These are phyloP conservation scores for Fusarium coicis DNA, from an alignment of 2,329 filamentous ascomycete genomes.

Conservation along the genomic window DNA sequence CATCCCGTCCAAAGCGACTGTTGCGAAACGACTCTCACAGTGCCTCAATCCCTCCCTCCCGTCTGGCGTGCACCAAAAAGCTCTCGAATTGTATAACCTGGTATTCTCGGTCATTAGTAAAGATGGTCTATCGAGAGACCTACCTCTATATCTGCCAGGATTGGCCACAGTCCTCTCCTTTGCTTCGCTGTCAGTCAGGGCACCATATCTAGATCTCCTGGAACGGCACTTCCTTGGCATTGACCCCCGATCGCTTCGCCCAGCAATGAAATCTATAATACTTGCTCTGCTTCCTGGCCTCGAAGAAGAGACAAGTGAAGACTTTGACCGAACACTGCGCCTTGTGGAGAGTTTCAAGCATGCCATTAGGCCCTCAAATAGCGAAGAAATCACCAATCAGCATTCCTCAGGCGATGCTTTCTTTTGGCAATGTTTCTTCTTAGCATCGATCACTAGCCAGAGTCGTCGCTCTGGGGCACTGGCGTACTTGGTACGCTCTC, in stretches of 20 bases:
- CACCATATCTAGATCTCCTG: constrained; percentile 84
- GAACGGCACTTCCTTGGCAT: constrained; percentile 82
- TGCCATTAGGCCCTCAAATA: constrained; percentile 67
- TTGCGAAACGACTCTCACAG: constrained; percentile 93
- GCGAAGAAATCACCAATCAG: constrained; percentile 60
- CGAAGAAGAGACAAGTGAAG: constrained; percentile 96
- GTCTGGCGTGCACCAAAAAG: constrained; percentile 97
- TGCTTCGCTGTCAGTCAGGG: constrained; percentile 89
- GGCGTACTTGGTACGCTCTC: constrained; percentile 81
- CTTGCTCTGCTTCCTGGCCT: constrained; percentile 89
- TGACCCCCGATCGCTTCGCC: constrained; percentile 77
- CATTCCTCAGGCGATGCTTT: constrained; percentile 79
- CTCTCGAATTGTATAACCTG: constrained; percentile 91
- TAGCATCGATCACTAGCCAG: constrained; percentile 90
- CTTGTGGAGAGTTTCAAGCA: constrained; percentile 82
- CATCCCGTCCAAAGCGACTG: constrained; percentile 83
- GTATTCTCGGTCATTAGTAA: constrained; percentile 88
- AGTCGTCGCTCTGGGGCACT: constrained; percentile 86
- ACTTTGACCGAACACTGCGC: constrained; percentile 88
- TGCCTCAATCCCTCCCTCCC: constrained; percentile 93
- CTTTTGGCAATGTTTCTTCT: constrained; percentile 98
- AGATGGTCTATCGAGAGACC: constrained; percentile 82
- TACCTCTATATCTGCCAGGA: constrained; percentile 89
- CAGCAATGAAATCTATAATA: constrained; percentile 90
- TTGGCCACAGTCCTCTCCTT: constrained; percentile 91